Percentiles rank a stretch among this genome's conserved stretches.
Evolutionary conservation across 495 filamentous ascomycete genomes (phyloP).

Genomic region (Tetracladium marchalianum): DNA sequence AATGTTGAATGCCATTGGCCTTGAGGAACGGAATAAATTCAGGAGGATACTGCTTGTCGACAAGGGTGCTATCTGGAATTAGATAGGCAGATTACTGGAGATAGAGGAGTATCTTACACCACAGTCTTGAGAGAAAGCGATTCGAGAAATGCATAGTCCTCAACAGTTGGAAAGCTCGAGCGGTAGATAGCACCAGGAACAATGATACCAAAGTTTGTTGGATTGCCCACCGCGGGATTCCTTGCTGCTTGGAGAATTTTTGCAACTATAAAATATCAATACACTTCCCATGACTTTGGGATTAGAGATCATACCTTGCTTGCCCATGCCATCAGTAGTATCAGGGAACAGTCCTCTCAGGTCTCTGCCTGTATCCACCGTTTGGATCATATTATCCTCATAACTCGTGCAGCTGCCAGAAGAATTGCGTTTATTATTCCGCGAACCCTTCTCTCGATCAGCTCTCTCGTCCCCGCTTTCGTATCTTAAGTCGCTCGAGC

Average conservation of each 20-base stretch:
- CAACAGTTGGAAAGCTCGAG: conserved; percentile 58
- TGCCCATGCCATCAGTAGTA: conserved; percentile 6
- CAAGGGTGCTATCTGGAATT: conserved; percentile 53
- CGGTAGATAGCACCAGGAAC: conserved; percentile 55
- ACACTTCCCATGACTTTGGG: too few species aligned
- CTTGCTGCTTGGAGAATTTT: conserved; percentile 13
- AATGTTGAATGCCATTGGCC: conserved; percentile 52
- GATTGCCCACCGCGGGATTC: conserved; percentile 25
- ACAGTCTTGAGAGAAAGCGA: conserved; percentile 61
- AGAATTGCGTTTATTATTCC: too few species aligned
- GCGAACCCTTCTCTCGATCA: not conserved
- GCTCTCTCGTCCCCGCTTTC: conserved; percentile 6
- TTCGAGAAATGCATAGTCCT: conserved; percentile 55
- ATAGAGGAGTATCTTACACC: conserved; percentile 40
- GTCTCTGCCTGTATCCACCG: conserved; percentile 9
- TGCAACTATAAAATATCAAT: conserved; percentile 21
- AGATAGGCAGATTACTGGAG: conserved; percentile 1
- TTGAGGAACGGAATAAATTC: conserved; percentile 51
- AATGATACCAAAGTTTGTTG: conserved; percentile 58
- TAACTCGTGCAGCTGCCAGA: too few species aligned
- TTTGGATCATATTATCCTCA: not conserved
- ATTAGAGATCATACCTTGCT: conserved; percentile 9
- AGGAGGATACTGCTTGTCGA: conserved; percentile 48
- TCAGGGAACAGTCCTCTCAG: conserved; percentile 5
- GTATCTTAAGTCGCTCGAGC: not conserved